Percentiles rank a stretch among this genome's conserved stretches.
These are phyloP conservation scores for Euphrasia arctica DNA, from an alignment of 305 asterid species.

Conservation along the genomic window DNA sequence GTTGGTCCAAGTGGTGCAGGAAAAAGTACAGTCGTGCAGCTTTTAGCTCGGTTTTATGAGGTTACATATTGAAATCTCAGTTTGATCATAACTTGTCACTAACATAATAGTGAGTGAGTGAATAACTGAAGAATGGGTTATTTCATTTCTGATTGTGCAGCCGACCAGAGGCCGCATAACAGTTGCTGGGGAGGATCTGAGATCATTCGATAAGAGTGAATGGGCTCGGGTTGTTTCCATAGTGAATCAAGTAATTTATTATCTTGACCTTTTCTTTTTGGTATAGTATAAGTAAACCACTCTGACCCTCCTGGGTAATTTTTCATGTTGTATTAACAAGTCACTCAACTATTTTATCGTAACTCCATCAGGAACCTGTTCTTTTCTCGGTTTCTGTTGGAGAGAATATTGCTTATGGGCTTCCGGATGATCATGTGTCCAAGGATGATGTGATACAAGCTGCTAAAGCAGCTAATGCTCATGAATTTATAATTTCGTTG, in stretches of 20 bases:
- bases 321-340: neutral
- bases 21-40: slow-evolving; percentile 92
- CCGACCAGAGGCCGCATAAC: slow-evolving; percentile 88
- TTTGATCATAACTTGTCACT: slow-evolving; percentile 18
- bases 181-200: slow-evolving; percentile 93
- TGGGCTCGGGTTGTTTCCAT: slow-evolving; percentile 93
- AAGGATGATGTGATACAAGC: slow-evolving; percentile 85
- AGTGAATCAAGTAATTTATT: slow-evolving; percentile 72
- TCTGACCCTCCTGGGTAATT: neutral
- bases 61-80: slow-evolving; percentile 29
- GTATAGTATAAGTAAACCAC: too few species aligned
- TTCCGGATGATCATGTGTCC: slow-evolving; percentile 87
- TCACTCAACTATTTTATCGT: slow-evolving; percentile 21
- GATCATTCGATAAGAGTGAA: slow-evolving; percentile 86
- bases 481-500: slow-evolving; percentile 80
- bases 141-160: slow-evolving; percentile 41
- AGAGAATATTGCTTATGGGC: slow-evolving; percentile 96
- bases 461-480: slow-evolving; percentile 99
- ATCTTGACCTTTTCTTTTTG: slow-evolving; percentile 23
- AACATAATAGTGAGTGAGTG: slow-evolving; percentile 5
- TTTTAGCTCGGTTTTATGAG: slow-evolving; percentile 95
- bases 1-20: slow-evolving; percentile 98
- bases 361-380: slow-evolving; percentile 74
- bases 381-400: slow-evolving; percentile 91
- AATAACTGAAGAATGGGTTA: slow-evolving; percentile 24